Conservation (phyloP, 2,329 filamentous ascomycete genomes). For the Penicillium nordicum region DNA sequence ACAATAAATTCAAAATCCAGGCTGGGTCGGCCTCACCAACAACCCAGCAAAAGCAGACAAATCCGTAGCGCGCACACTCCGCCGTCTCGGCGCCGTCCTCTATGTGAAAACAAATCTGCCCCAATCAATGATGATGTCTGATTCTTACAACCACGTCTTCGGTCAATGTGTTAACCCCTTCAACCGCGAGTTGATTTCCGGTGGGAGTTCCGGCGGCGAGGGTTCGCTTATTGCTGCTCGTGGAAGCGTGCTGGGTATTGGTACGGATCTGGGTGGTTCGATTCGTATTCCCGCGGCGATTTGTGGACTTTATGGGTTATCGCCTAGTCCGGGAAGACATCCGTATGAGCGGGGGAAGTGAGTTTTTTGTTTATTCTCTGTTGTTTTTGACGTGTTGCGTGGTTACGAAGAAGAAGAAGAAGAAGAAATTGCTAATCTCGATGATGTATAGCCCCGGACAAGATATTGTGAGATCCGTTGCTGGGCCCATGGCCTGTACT, state of each 20-base stretch:
- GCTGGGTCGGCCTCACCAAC: conserved; percentile 25
- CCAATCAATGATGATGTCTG: conserved; percentile 29
- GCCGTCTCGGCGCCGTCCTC: conserved; percentile 22
- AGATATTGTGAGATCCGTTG: conserved; percentile 28
- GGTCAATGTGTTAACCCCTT: conserved; percentile 53
- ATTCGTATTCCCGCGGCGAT: conserved; percentile 56
- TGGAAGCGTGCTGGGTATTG: conserved; percentile 53
- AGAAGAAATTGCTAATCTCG: not conserved
- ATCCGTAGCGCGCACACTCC: conserved; percentile 22
- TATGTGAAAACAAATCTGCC: conserved; percentile 27
- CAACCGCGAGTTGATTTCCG: conserved; percentile 50
- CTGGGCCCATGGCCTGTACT: conserved; percentile 29
- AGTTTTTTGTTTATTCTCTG: conserved; percentile 22
- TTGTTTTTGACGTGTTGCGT: not conserved
- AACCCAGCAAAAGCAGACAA: conserved; percentile 19
- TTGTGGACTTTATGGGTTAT: conserved; percentile 52
- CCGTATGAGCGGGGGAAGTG: conserved; percentile 36
- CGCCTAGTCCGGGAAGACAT: conserved; percentile 37
- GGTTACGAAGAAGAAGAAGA: no score
- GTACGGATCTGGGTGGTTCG: conserved; percentile 53
- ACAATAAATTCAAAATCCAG: conserved; percentile 2
- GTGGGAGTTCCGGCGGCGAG: conserved; percentile 56
- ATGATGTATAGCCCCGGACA: conserved; percentile 21
- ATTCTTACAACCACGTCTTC: conserved; percentile 44
- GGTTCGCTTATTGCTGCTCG: conserved; percentile 50